These are phyloP conservation scores for Hemisphaericaspora nanyangensis DNA, from an alignment of 805 yeast species.

Conservation along the genomic window DNA sequence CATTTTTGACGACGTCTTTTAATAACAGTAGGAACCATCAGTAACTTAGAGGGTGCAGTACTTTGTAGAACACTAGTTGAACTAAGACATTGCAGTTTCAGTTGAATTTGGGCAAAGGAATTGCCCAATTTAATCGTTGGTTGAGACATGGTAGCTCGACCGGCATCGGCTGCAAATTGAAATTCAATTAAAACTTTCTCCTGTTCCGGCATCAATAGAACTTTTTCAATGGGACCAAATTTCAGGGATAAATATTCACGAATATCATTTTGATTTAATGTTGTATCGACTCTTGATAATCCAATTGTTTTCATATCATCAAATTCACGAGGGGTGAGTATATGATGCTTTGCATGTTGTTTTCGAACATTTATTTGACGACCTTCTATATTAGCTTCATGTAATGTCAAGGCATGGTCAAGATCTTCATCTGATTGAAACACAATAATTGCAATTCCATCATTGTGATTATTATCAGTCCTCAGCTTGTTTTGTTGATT, in stretches of 20 bases:
- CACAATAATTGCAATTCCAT: conserved; percentile 66
- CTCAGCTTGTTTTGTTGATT: conserved; percentile 25
- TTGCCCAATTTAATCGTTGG: conserved; percentile 9
- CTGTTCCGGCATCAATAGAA: conserved; percentile 44
- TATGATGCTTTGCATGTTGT: conserved; percentile 21
- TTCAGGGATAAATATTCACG: conserved; percentile 20
- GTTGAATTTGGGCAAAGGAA: not conserved
- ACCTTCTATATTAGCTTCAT: conserved; percentile 41
- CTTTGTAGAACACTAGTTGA: not conserved
- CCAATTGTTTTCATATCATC: conserved; percentile 18
- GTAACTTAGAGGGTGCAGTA: not conserved
- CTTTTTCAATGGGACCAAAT: conserved; percentile 35
- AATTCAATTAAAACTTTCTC: conserved; percentile 51
- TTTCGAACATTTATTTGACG: conserved; percentile 46
- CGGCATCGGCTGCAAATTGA: conserved; percentile 41
- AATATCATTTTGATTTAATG: conserved; percentile 34
- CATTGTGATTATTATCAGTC: conserved; percentile 40
- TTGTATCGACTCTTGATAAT: conserved; percentile 25
- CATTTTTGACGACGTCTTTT: conserved; percentile 4
- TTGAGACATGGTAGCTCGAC: conserved; percentile 45
- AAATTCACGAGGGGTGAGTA: conserved; percentile 12
- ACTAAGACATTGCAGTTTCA: not conserved
- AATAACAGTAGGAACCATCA: conserved; percentile 6
- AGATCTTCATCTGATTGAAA: conserved; percentile 46
- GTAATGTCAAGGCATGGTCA: conserved; percentile 37